phyloP scores from a whole-genome alignment of 2,329 filamentous ascomycete species.

The Colletotrichum sp. region DNA sequence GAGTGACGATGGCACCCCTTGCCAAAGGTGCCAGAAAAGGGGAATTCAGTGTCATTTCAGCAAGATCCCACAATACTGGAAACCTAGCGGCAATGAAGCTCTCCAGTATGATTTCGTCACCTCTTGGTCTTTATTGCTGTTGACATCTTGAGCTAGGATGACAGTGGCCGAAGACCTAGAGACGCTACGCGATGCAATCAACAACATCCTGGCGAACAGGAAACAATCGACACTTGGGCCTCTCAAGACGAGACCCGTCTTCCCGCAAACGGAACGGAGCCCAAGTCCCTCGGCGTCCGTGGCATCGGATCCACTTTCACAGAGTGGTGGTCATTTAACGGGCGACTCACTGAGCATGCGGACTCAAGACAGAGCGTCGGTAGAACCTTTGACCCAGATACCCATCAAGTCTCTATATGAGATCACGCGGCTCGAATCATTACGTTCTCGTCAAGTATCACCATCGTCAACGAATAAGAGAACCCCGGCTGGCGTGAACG shows the following conservation, averaged over 20 bases:
- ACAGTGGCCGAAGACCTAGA: not conserved
- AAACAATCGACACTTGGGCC: not conserved
- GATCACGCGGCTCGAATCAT: not conserved
- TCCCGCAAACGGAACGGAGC: not conserved
- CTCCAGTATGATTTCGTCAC: not conserved
- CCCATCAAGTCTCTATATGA: not conserved
- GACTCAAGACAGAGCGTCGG: not conserved
- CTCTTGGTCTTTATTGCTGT: not conserved
- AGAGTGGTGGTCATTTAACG: not conserved
- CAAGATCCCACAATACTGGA: not conserved
- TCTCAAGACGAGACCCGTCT: not conserved
- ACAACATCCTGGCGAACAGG: not conserved
- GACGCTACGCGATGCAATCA: not conserved
- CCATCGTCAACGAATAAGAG: not conserved
- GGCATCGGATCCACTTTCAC: not conserved
- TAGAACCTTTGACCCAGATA: not conserved
- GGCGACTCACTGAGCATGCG: not conserved
- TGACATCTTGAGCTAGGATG: not conserved
- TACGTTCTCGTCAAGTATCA: not conserved
- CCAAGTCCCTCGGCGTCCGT: not conserved
- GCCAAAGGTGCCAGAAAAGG: not conserved
- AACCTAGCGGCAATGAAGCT: not conserved
- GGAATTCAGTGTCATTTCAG: not conserved
- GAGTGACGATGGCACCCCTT: not conserved
- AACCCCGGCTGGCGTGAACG: not conserved